phyloP scores from a whole-genome alignment of 1,284 basidiomycete genomes.

The Phaffia rhodozyma region DNA sequence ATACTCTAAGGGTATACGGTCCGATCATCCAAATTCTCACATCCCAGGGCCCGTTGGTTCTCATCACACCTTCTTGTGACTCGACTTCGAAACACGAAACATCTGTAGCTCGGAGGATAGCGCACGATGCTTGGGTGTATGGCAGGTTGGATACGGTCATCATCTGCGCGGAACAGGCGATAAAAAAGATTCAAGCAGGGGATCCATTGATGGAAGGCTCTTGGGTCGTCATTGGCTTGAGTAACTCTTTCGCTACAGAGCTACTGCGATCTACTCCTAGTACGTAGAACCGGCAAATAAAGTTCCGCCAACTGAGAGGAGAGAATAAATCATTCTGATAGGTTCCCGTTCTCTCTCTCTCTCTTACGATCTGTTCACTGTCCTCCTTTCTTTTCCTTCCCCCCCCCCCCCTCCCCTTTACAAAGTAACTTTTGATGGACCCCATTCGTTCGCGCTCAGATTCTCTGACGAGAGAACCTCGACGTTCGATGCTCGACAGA shows the following conservation, averaged over 20 bases:
- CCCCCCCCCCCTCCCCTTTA: slow-evolving; percentile 16
- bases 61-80: slow-evolving; percentile 42
- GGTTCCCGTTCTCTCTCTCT: neutral
- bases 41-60: slow-evolving; percentile 41
- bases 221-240: slow-evolving; percentile 39
- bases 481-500: neutral
- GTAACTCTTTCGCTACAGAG: too few species aligned
- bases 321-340: too few species aligned
- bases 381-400: slow-evolving; percentile 14
- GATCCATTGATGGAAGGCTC: slow-evolving; percentile 24
- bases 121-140: slow-evolving; percentile 54
- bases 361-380: neutral
- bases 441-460: neutral
- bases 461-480: slow-evolving; percentile 19
- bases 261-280: too few species aligned
- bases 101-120: slow-evolving; percentile 50
- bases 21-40: slow-evolving; percentile 53
- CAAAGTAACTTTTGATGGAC: neutral
- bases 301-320: too few species aligned
- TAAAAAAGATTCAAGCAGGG: slow-evolving; percentile 19
- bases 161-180: slow-evolving; percentile 40
- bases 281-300: too few species aligned
- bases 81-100: slow-evolving; percentile 22
- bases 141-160: slow-evolving; percentile 57
- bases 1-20: slow-evolving; percentile 38